phyloP scores from a whole-genome alignment of 2,329 filamentous ascomycete species.

The Aspergillus novoparasiticus region DNA sequence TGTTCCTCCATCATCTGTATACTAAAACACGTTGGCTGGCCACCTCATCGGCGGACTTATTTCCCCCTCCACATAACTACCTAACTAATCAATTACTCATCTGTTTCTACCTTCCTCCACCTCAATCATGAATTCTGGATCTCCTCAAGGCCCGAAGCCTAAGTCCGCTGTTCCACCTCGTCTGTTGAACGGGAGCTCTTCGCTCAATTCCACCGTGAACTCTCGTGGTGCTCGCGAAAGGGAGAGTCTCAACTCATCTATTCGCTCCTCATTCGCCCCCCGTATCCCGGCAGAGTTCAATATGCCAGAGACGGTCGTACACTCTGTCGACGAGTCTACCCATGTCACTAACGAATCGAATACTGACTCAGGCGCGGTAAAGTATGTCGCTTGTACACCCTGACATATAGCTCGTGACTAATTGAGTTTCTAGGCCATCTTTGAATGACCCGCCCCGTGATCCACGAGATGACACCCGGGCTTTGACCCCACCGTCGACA shows the following conservation, averaged over 20 bases:
- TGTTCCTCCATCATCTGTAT: not conserved
- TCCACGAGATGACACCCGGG: constrained; percentile 53
- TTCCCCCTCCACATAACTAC: not conserved
- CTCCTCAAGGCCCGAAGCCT: constrained; percentile 48
- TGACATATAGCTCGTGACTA: not conserved
- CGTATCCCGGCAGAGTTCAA: constrained; percentile 37
- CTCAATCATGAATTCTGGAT: constrained; percentile 48
- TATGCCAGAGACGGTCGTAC: constrained; percentile 20
- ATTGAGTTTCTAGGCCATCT: constrained; percentile 24
- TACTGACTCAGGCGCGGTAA: constrained; percentile 23
- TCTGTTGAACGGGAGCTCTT: constrained; percentile 58
- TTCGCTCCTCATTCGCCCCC: constrained; percentile 58
- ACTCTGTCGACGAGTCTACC: constrained; percentile 21
- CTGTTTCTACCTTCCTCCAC: constrained; percentile 7
- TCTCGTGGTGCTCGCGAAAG: constrained; percentile 57
- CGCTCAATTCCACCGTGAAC: constrained; percentile 52
- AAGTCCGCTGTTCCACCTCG: constrained; percentile 59
- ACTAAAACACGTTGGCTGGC: not conserved
- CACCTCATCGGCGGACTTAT: not conserved
- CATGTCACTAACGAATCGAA: constrained; percentile 20
- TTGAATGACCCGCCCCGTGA: constrained; percentile 56
- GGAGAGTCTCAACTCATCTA: constrained; percentile 61
- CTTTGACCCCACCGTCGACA: constrained; percentile 55
- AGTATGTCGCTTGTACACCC: constrained; percentile 24
- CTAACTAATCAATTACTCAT: not conserved